Evolutionary conservation across 2,329 filamentous ascomycete genomes (phyloP).

Genomic region (Zalaria sp.): DNA sequence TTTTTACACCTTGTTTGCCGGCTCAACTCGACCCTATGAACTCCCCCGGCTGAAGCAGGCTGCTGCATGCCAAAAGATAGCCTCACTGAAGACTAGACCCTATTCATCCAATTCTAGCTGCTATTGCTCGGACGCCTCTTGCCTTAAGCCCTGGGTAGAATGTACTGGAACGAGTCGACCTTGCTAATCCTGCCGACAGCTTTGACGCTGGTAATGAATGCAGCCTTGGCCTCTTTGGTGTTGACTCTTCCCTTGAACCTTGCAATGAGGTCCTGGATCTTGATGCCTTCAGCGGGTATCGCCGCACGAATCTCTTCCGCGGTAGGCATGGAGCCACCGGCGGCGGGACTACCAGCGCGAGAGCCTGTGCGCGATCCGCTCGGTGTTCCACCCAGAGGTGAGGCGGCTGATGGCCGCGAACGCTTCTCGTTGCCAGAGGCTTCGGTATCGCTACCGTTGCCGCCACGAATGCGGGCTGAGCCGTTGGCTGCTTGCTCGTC

Average conservation of each 20-base stretch:
- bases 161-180: too few relatives aligned
- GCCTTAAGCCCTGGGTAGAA: too few relatives aligned
- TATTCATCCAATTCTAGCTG: too few relatives aligned
- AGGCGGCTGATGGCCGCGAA: constrained; percentile 19
- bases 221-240: constrained; percentile 18
- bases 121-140: too few relatives aligned
- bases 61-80: too few relatives aligned
- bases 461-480: constrained; percentile 20
- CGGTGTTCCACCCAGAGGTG: constrained; percentile 21
- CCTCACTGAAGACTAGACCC: too few relatives aligned
- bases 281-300: constrained; percentile 29
- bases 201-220: constrained; percentile 32
- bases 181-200: constrained; percentile 12
- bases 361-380: constrained; percentile 9
- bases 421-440: constrained; percentile 48
- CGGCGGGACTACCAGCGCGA: constrained; percentile 17
- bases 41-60: too few relatives aligned
- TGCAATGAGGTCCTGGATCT: constrained; percentile 24
- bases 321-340: constrained; percentile 20
- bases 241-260: constrained; percentile 27
- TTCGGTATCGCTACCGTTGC: constrained; percentile 59
- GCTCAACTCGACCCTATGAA: too few relatives aligned
- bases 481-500: too few relatives aligned
- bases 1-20: too few relatives aligned
- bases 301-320: constrained; percentile 29